Conservation (phyloP, 495 filamentous ascomycete species). For the Aspergillus nanangensis region DNA sequence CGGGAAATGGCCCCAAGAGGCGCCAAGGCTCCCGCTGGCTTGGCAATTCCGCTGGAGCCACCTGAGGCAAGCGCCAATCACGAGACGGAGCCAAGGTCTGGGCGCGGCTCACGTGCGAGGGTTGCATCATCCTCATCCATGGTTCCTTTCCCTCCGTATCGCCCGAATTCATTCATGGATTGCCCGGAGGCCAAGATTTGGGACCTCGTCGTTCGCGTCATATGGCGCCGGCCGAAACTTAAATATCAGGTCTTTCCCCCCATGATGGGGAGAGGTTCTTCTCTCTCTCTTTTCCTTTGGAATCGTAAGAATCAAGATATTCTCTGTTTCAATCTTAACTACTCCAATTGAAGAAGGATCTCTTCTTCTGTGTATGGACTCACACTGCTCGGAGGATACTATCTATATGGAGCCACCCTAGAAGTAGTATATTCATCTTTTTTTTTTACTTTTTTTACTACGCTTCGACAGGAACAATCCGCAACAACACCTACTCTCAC, state of each 20-base stretch:
- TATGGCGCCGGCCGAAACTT: conserved; percentile 6
- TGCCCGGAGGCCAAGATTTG: no score
- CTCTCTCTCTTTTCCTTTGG: no score
- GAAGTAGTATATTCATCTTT: conserved; percentile 19
- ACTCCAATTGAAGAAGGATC: not conserved
- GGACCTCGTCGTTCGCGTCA: conserved; percentile 6
- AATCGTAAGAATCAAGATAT: no score
- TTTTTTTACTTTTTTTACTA: no score
- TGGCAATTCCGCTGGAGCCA: conserved; percentile 26
- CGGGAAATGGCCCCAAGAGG: conserved; percentile 15
- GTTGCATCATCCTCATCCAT: not conserved
- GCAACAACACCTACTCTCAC: not conserved
- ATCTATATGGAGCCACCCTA: conserved; percentile 36
- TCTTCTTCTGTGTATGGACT: conserved; percentile 28
- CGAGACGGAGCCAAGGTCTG: conserved; percentile 13
- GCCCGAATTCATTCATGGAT: no score
- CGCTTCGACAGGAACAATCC: conserved; percentile 11
- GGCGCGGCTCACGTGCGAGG: conserved; percentile 18
- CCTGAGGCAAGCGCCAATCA: conserved; percentile 15
- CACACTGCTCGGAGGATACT: conserved; percentile 28
- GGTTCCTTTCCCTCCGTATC: not conserved
- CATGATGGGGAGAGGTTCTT: not conserved
- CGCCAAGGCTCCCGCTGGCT: conserved; percentile 22
- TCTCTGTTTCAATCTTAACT: no score
- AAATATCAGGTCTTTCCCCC: conserved; percentile 6